A percentile compares a stretch with the other conserved stretches of the same genome.
Conservation (phyloP, 176 grass and related monocot species). For the Pontederia paniculata region DNA sequence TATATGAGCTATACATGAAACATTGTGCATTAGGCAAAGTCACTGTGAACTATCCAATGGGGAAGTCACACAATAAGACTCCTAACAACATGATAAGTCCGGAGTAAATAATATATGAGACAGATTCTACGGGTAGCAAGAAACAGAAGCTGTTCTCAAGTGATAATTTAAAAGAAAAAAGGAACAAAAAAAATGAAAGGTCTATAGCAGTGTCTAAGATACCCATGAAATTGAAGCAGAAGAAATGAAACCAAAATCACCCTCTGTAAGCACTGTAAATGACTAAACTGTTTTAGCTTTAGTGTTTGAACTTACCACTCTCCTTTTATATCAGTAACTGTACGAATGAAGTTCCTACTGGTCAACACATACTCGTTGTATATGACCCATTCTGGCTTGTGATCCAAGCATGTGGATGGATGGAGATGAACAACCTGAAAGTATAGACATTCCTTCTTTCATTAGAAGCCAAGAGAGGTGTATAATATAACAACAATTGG, state of each 20-base stretch:
- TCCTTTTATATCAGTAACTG: constrained; percentile 77
- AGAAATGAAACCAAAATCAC: not conserved
- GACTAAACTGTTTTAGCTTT: not conserved
- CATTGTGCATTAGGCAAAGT: too few relatives aligned
- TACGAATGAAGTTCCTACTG: constrained; percentile 86
- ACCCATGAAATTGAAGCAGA: not conserved
- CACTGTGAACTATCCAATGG: too few relatives aligned
- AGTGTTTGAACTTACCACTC: constrained; percentile 52
- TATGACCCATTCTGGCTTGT: constrained; percentile 97
- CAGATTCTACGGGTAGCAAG: too few relatives aligned
- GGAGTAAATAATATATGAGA: too few relatives aligned
- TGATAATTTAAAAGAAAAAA: too few relatives aligned
- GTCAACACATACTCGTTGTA: constrained; percentile 95
- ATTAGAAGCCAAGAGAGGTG: not conserved
- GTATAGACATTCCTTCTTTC: too few relatives aligned
- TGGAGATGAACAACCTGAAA: constrained; percentile 88
- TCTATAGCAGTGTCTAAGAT: too few relatives aligned
- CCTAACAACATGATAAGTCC: too few relatives aligned
- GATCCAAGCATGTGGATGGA: constrained; percentile 82
- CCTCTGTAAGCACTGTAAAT: not conserved
- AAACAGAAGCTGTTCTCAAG: too few relatives aligned
- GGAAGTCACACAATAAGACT: too few relatives aligned
- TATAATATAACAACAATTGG: not conserved
- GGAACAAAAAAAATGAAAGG: too few relatives aligned
- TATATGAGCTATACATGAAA: too few relatives aligned